Conservation (phyloP, 1,284 basidiomycete genomes). For the Cutaneotrichosporon sp. region DNA sequence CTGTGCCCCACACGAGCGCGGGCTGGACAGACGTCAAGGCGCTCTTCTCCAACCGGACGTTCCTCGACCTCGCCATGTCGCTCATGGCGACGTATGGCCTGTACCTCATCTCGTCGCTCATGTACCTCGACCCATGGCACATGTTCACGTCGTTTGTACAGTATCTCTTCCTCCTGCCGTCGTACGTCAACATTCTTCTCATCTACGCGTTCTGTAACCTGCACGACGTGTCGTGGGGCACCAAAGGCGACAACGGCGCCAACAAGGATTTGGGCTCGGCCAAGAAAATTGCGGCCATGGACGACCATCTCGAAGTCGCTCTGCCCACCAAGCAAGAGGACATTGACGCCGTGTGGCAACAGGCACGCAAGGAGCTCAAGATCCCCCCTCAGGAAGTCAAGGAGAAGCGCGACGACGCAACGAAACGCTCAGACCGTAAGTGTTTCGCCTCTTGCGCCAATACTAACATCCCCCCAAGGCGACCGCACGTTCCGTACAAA, state of each 20-base stretch:
- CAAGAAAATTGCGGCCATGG: conserved; percentile 71
- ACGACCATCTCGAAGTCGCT: conserved; percentile 71
- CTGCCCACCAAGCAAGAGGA: conserved; percentile 74
- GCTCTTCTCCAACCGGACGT: conserved; percentile 62
- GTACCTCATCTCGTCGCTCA: conserved; percentile 76
- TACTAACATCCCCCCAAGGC: neutral
- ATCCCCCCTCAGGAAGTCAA: conserved; percentile 56
- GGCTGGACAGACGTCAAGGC: conserved; percentile 65
- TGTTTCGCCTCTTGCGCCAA: neutral
- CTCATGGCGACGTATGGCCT: conserved; percentile 73
- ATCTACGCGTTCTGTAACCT: conserved; percentile 65
- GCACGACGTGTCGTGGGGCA: conserved; percentile 84
- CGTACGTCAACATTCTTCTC: conserved; percentile 74
- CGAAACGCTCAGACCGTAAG: conserved; percentile 71
- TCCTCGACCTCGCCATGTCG: conserved; percentile 63
- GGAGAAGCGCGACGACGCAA: conserved; percentile 76
- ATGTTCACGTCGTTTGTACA: conserved; percentile 77
- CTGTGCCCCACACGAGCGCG: conserved; percentile 64
- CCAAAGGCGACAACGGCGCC: conserved; percentile 81
- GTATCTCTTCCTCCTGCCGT: conserved; percentile 50
- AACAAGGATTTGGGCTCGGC: conserved; percentile 80
- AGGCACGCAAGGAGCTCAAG: conserved; percentile 60
- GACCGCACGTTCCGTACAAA: conserved; percentile 54
- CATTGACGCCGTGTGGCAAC: conserved; percentile 78
- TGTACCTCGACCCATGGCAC: conserved; percentile 89